Evolutionary conservation across 306 rosid genomes (phyloP).

Genomic region (Astragalus membranaceus): DNA sequence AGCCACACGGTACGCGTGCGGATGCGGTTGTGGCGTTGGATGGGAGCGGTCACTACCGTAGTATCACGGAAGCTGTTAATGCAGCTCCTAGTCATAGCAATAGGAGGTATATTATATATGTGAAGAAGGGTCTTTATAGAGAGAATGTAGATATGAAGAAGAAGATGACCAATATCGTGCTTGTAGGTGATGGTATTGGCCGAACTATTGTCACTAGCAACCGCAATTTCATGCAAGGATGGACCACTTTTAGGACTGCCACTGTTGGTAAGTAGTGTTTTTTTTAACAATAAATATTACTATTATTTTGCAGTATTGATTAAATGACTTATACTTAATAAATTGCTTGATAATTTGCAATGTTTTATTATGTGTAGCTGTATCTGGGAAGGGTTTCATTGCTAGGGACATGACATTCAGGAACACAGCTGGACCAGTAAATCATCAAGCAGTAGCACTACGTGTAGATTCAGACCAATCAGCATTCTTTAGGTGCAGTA

Average conservation of each 20-base stretch:
- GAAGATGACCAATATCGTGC: conserved; percentile 78
- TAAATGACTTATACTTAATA: no score
- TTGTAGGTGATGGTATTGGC: conserved; percentile 85
- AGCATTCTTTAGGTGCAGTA: conserved; percentile 68
- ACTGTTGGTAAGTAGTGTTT: conserved; percentile 54
- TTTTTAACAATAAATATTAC: no score
- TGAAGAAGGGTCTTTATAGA: conserved; percentile 65
- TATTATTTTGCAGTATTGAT: no score
- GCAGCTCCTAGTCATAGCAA: conserved; percentile 61
- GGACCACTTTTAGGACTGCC: conserved; percentile 97
- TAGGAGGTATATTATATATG: conserved; percentile 56
- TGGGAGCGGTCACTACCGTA: conserved; percentile 66
- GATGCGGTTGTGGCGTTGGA: conserved; percentile 70
- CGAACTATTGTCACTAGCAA: conserved; percentile 59
- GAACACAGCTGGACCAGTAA: conserved; percentile 68
- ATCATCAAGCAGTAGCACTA: conserved; percentile 72
- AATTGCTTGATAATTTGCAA: background rate
- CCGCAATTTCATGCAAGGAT: conserved; percentile 88
- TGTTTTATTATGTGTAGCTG: conserved; percentile 32
- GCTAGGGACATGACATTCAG: conserved; percentile 68
- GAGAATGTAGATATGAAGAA: conserved; percentile 83
- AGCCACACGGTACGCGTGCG: conserved; percentile 30
- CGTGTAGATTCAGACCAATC: conserved; percentile 88
- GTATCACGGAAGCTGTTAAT: conserved; percentile 68
- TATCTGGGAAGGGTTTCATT: conserved; percentile 74